A percentile compares a stretch with the other conserved stretches of the same genome.
These are phyloP conservation scores for Russula compacta DNA, from an alignment of 768 basidiomycete genomes.

Conservation along the genomic window DNA sequence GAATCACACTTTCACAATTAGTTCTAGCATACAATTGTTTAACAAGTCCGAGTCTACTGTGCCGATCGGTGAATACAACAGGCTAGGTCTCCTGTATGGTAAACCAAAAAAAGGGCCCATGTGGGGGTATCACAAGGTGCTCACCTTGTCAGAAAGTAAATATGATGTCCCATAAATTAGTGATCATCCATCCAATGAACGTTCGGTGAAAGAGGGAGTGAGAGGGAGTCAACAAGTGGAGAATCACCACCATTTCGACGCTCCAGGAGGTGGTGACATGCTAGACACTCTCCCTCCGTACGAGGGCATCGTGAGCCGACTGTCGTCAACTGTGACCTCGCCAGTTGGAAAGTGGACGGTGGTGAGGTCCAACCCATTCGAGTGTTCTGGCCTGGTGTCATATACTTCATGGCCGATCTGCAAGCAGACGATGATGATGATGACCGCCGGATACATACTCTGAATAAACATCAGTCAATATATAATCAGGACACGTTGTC, in stretches of 20 bases:
- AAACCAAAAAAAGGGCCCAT: background rate
- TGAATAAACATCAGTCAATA: background rate
- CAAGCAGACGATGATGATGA: conserved; percentile 8
- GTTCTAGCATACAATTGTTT: no score
- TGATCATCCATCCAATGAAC: background rate
- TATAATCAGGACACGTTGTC: background rate
- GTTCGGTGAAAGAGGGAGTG: background rate
- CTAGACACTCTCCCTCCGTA: background rate
- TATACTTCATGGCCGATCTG: conserved; percentile 7
- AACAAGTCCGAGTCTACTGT: no score
- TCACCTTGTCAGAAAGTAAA: background rate
- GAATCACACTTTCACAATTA: no score
- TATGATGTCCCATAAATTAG: background rate
- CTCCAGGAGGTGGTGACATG: no score
- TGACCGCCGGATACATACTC: conserved; percentile 15
- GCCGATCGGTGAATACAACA: background rate
- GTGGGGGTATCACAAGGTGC: background rate
- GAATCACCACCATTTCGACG: background rate
- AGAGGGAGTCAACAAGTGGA: background rate
- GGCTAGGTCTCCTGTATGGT: background rate
- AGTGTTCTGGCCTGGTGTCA: background rate
- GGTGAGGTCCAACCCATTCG: background rate
- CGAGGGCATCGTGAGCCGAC: background rate
- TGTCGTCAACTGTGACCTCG: background rate
- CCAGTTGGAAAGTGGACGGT: background rate